A percentile compares a stretch with the other conserved stretches of the same genome.
These are phyloP conservation scores for Blastobotrys buckinghamii DNA, from an alignment of 1,139 yeast genomes.

Conservation along the genomic window DNA sequence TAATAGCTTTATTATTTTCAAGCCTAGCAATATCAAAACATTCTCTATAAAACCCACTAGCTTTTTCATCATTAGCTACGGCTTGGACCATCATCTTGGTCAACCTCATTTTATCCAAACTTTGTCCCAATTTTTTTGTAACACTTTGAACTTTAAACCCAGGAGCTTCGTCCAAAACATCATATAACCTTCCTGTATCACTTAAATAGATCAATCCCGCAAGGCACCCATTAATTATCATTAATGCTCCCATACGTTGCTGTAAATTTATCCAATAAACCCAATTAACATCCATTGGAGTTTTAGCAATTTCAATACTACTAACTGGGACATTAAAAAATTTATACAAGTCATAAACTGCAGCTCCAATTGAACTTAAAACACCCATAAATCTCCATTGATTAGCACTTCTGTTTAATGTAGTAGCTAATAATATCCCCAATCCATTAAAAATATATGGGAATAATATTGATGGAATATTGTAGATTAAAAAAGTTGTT, in stretches of 20 bases:
- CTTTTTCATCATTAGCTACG: too few species aligned
- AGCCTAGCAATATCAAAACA: too few species aligned
- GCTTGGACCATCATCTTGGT: too few species aligned
- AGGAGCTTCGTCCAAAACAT: not conserved
- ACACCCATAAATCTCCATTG: conserved; percentile 19
- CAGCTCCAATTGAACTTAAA: conserved; percentile 7
- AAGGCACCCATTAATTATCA: conserved; percentile 15
- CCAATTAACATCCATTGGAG: conserved; percentile 19
- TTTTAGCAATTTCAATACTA: conserved; percentile 11
- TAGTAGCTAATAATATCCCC: conserved; percentile 20
- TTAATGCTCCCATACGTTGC: conserved; percentile 16
- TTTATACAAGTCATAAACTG: conserved; percentile 13
- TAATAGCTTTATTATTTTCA: too few species aligned
- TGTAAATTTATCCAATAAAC: conserved; percentile 17
- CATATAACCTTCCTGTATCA: conserved; percentile 22
- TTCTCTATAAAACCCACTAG: too few species aligned
- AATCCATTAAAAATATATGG: conserved; percentile 22
- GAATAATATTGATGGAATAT: conserved; percentile 18
- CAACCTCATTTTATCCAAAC: too few species aligned
- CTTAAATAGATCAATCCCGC: conserved; percentile 19
- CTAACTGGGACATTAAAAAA: conserved; percentile 12
- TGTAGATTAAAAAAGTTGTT: conserved; percentile 19
- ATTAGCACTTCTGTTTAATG: conserved; percentile 10
- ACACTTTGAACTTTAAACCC: not conserved
- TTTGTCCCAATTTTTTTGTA: too few species aligned